A percentile compares a stretch with the other conserved stretches of the same genome.
Evolutionary conservation across 306 rosid genomes (phyloP).

Genomic region (Abrus pulchellus): DNA sequence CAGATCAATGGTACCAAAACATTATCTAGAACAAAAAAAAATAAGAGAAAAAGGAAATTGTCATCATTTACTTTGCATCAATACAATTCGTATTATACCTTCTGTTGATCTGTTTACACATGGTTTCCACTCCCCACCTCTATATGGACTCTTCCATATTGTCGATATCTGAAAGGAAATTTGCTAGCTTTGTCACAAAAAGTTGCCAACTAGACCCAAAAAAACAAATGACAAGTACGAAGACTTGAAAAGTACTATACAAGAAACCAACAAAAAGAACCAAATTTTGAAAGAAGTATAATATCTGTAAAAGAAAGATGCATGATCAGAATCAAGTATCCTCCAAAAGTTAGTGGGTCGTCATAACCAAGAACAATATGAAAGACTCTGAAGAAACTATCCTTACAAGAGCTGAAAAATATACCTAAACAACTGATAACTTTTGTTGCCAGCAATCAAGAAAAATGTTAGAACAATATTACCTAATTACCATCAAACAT

Average conservation of each 20-base stretch:
- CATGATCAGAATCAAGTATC: not conserved
- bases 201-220: slow-evolving; percentile 9
- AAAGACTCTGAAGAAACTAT: slow-evolving; percentile 28
- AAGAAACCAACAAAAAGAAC: slow-evolving; percentile 41
- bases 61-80: slow-evolving; percentile 18
- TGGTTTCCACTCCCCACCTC: slow-evolving; percentile 84
- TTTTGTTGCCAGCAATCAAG: not conserved
- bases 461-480: not conserved
- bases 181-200: slow-evolving; percentile 49
- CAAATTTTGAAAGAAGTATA: slow-evolving; percentile 34
- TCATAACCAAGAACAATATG: slow-evolving; percentile 9
- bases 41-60: slow-evolving; percentile 11
- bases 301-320: slow-evolving; percentile 26
- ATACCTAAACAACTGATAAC: not conserved
- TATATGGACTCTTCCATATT: slow-evolving; percentile 83
- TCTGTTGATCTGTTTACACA: slow-evolving; percentile 70
- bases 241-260: slow-evolving; percentile 18
- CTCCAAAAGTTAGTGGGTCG: slow-evolving; percentile 18
- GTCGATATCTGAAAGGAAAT: slow-evolving; percentile 78
- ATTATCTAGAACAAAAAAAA: slow-evolving; percentile 14
- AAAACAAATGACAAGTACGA: slow-evolving; percentile 13
- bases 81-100: slow-evolving; percentile 57
- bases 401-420: slow-evolving; percentile 21
- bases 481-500: not conserved
- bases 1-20: slow-evolving; percentile 11